phyloP scores from a whole-genome alignment of 441 rosid species.

The Eutrema salsugineum region DNA sequence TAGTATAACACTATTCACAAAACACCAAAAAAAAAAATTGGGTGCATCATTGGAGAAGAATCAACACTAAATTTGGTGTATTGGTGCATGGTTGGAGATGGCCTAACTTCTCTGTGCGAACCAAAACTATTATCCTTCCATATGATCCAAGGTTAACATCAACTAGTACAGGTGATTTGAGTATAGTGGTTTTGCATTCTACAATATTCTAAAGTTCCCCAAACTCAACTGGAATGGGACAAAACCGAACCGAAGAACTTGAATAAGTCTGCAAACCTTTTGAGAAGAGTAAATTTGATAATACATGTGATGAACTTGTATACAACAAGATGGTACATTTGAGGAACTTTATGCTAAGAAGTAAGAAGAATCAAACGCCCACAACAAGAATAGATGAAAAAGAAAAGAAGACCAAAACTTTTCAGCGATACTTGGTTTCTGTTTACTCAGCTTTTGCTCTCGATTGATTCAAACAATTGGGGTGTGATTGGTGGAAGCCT shows the following conservation, averaged over 20 bases:
- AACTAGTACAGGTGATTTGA: background rate
- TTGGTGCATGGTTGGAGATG: too few relatives aligned
- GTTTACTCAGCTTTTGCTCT: background rate
- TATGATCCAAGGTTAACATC: background rate
- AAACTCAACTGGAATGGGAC: background rate
- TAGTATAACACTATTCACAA: too few relatives aligned
- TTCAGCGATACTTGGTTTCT: background rate
- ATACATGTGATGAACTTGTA: constrained; percentile 5
- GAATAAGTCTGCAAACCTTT: background rate
- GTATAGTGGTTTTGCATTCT: background rate
- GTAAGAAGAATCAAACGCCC: background rate
- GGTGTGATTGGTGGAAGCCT: constrained; percentile 13
- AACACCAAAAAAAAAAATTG: too few relatives aligned
- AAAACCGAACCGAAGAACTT: background rate
- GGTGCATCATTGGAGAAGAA: too few relatives aligned
- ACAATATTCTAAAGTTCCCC: background rate
- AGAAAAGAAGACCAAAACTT: constrained; percentile 9
- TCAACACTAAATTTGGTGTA: too few relatives aligned
- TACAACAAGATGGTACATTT: constrained; percentile 16
- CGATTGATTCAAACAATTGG: constrained; percentile 9
- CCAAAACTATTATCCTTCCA: background rate
- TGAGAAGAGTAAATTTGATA: background rate
- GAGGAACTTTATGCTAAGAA: background rate
- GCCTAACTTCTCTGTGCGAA: too few relatives aligned
- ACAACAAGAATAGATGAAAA: background rate